These are phyloP conservation scores for Nicotiana knightiana DNA, from an alignment of 257 asterid genomes.

Conservation along the genomic window DNA sequence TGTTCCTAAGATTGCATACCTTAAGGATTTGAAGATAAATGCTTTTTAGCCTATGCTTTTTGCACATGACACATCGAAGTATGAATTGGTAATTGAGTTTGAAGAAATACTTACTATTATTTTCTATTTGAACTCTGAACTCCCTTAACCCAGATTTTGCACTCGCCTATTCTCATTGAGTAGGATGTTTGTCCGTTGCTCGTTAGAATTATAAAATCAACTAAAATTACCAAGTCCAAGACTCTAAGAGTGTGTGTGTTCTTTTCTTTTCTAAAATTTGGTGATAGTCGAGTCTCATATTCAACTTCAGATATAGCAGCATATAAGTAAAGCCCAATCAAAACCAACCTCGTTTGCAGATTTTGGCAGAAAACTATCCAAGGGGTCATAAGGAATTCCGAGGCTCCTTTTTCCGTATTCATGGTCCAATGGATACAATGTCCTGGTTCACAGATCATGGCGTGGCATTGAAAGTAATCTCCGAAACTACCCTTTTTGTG, in stretches of 20 bases:
- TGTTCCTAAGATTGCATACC: background rate
- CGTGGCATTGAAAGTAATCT: conserved; percentile 63
- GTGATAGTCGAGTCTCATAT: background rate
- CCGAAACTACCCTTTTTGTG: conserved; percentile 8
- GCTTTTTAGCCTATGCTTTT: background rate
- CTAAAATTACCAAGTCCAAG: background rate
- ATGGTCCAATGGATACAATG: conserved; percentile 87
- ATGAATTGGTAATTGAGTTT: background rate
- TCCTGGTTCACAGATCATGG: conserved; percentile 85
- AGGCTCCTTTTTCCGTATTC: conserved; percentile 80
- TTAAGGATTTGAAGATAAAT: background rate
- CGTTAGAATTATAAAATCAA: background rate
- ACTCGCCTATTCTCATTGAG: background rate
- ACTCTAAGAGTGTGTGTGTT: background rate
- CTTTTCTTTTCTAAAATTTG: background rate
- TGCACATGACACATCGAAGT: background rate
- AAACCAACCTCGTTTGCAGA: conserved; percentile 26
- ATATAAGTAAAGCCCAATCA: background rate
- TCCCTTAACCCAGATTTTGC: background rate
- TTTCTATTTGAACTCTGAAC: background rate
- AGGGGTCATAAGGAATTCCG: conserved; percentile 89
- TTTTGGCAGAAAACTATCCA: conserved; percentile 80
- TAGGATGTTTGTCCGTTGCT: background rate
- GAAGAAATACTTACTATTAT: background rate
- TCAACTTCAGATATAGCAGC: background rate